Conservation (phyloP, 805 yeast genomes). For the Yamadazyma takamatsuzukensis region DNA sequence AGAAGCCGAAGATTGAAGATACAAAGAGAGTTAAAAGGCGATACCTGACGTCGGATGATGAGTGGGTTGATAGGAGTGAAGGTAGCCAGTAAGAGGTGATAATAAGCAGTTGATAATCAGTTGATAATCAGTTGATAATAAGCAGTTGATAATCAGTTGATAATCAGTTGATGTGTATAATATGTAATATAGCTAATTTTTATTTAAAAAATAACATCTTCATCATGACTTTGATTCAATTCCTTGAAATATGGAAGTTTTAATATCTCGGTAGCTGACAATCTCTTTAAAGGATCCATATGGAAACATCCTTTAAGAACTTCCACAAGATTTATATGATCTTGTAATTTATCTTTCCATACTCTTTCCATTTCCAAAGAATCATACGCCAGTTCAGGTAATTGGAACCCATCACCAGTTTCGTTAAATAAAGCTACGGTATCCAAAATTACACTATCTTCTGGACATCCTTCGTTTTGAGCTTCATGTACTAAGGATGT, state of each 20-base stretch:
- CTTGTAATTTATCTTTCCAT: slow-evolving; percentile 26
- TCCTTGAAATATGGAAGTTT: slow-evolving; percentile 58
- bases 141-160: no score
- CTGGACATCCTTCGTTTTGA: slow-evolving; percentile 60
- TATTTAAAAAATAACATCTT: slow-evolving; percentile 15
- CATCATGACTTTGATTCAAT: slow-evolving; percentile 34
- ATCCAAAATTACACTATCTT: slow-evolving; percentile 69
- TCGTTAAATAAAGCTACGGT: slow-evolving; percentile 49
- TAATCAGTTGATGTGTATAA: no score
- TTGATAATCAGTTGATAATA: no score
- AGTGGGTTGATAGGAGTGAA: no score
- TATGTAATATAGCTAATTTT: no score
- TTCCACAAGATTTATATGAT: slow-evolving; percentile 48
- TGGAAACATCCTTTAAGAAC: slow-evolving; percentile 55
- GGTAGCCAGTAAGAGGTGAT: no score
- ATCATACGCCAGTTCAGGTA: slow-evolving; percentile 18
- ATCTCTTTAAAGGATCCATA: slow-evolving; percentile 54
- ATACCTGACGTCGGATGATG: slow-evolving; percentile 1
- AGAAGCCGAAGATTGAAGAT: no score
- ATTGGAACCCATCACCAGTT: slow-evolving; percentile 30
- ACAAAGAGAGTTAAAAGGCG: slow-evolving; percentile 1
- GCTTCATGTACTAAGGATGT: slow-evolving; percentile 37
- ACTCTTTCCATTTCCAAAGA: slow-evolving; percentile 11
- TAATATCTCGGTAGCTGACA: slow-evolving; percentile 55
- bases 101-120: not conserved